These are phyloP conservation scores for Mycena filopes DNA, from an alignment of 768 basidiomycete genomes.

Conservation along the genomic window DNA sequence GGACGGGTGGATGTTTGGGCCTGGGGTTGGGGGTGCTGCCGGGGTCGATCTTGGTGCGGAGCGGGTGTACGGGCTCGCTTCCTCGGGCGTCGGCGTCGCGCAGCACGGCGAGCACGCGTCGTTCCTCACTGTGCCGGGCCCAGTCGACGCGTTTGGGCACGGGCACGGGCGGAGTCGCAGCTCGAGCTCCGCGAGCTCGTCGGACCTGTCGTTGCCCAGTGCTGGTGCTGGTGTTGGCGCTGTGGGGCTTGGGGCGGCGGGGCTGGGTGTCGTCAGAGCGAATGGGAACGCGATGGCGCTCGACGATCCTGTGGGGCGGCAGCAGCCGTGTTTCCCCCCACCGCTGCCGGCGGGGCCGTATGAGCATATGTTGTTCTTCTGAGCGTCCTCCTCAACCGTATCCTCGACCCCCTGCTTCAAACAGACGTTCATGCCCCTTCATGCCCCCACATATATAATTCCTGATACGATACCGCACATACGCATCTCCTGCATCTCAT, in stretches of 20 bases:
- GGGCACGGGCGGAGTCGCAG: slow-evolving; percentile 28
- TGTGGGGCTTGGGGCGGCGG: background rate
- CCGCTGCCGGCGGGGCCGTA: slow-evolving; percentile 16
- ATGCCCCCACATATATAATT: too few species aligned
- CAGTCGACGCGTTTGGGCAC: slow-evolving; percentile 14
- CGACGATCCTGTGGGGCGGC: background rate
- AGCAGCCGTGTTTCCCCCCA: slow-evolving; percentile 1
- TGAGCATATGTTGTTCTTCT: slow-evolving; percentile 24
- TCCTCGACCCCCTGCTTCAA: too few species aligned
- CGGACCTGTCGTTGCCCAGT: slow-evolving; percentile 22
- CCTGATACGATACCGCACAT: too few species aligned
- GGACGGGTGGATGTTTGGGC: background rate
- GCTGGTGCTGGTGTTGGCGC: background rate
- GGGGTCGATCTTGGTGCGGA: background rate
- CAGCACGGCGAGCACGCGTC: background rate
- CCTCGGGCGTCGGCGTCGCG: background rate
- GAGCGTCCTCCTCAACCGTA: too few species aligned
- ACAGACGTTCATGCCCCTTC: too few species aligned
- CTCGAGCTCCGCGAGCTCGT: slow-evolving; percentile 33
- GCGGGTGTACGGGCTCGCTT: slow-evolving; percentile 9
- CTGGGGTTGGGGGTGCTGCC: slow-evolving; percentile 4
- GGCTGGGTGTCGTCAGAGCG: background rate
- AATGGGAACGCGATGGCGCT: background rate
- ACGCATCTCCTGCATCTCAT: too few species aligned
- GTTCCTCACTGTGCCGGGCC: slow-evolving; percentile 32